Conservation (phyloP, 2,329 filamentous ascomycete species). For the Nothophaeocryptopus gaeumannii region DNA sequence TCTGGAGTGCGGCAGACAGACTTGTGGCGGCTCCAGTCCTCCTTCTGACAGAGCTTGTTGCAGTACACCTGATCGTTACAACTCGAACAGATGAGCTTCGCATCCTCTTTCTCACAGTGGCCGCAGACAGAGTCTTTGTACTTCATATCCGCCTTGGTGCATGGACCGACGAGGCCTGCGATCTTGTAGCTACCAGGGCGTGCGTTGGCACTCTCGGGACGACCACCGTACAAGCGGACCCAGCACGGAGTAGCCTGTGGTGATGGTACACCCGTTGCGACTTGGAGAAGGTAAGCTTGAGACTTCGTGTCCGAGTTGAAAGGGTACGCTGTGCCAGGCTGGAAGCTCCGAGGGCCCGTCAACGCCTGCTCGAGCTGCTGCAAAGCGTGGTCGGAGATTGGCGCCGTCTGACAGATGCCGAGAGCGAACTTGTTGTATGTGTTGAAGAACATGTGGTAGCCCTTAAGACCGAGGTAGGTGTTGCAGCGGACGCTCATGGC, state of each 20-base stretch:
- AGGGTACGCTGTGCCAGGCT: neutral
- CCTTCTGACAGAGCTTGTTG: slow-evolving; percentile 8
- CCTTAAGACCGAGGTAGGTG: neutral
- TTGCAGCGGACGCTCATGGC: neutral
- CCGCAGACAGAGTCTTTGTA: neutral
- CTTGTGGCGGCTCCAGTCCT: slow-evolving; percentile 6
- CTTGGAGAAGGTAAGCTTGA: neutral
- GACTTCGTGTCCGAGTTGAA: neutral
- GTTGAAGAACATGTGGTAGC: slow-evolving; percentile 2
- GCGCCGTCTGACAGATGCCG: neutral
- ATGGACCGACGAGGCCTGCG: neutral
- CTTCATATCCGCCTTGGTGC: neutral
- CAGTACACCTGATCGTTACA: slow-evolving; percentile 7
- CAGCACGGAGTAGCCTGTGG: neutral
- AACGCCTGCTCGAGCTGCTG: neutral
- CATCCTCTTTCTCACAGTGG: neutral
- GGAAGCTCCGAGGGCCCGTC: neutral
- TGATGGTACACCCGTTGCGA: neutral
- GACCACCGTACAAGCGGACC: neutral
- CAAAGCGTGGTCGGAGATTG: neutral
- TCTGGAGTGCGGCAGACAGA: slow-evolving; percentile 5
- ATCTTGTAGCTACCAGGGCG: neutral
- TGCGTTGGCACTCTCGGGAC: neutral
- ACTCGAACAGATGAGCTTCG: neutral
- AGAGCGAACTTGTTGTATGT: neutral